Base-by-base conservation (phyloP, 1,139 yeast species). In the Zygosaccharomyces pseudobailii region DNA sequence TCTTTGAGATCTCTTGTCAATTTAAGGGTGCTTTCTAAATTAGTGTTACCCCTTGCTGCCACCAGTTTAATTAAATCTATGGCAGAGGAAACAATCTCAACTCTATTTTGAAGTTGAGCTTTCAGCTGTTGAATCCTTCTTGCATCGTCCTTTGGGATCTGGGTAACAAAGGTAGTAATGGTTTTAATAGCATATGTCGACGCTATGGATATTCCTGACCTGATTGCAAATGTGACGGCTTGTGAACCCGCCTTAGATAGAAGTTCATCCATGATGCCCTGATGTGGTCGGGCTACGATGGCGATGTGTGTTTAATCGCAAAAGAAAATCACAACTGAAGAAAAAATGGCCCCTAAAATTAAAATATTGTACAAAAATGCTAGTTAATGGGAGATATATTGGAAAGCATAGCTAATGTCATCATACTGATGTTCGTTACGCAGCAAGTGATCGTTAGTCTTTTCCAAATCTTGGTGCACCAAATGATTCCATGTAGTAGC, bases 401-500 rank as follows among this genome's bases (percentile, higher is more conserved):
- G 97, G 71, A 94, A 92, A 5, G 89, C 95, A 69, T 82, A 92
- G 45, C 90, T 79, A 28, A 94, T 81, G 43, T 87, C 89, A 39
- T 80, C 74, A 56, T 78, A 79, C 22, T 77, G 74, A 21, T 76
- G 71, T 63, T 92, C 99, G 60, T 84, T 88, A 51, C 80, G 77
- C 49, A 92, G 70, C 45, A 92, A 71, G 48, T 79, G 74, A 63
- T 92, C 98, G 59, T 89, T 87, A 36, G 90, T 87, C 33, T 70
- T 68, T 21, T 67, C 70, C 59, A 92, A 71, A 2, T 78, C 79
- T 3, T 70, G 74, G 52, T 78, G 87, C 49, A 83, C 77, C 52
- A 87, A 75, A 68, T 92, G 99, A 64, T 92, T 90, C 99, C 99
- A 92, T 0, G 97, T 84, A 0, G 97, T 92, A 0, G 97, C 87